Evolutionary conservation across 257 asterid species (phyloP), one percentile per base, ranked within the genome.

Genomic region (Solanum bulbocastanum): DNA sequence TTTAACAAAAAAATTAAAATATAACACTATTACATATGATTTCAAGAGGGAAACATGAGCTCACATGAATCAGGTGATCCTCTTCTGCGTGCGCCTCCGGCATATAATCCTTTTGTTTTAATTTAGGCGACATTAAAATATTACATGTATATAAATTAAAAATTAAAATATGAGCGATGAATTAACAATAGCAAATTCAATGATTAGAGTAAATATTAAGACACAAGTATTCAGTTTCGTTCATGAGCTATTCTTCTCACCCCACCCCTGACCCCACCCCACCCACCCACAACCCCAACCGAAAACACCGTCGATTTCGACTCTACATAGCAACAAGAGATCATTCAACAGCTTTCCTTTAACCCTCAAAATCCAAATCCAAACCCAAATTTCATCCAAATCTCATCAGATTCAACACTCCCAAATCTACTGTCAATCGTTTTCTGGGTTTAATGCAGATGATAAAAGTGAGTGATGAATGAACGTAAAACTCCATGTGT

Each of bases 401-500:
- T 84, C 60, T 62, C 76, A 44, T 62, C 76, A 44, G 85, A 79
- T 79, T 79, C 39, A 79, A 44, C 66, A 79, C 81, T 65, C 83
- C 52, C 84, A 27, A 16, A 58, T 27, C 81, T 62, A 5, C 65
- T 56, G 65, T 56, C n/a, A 18, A 56, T 56, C 86, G 76, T 88
- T 60, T 27, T 76, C 49, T 87, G 94, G 91, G 90, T 88, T 92
- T 90, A 92, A 94, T 93, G 98, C 96, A 94, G 95, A 81, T 86
- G 84, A 37, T 37, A 37, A 33, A 71, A 35, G 84, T 73, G 89
- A 76, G 72, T 66, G 84, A 32, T 91, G 89, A 91, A 88, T 94
- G 96, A 91, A 94, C 99, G 99, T 94, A 90, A 58, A 94, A 92
- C 87, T 92, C 78, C 88, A 37, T 88, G 86, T 78, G 84, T 88